Base-by-base conservation (phyloP, 2,329 filamentous ascomycete genomes). In the Hypoxylon sp. region DNA sequence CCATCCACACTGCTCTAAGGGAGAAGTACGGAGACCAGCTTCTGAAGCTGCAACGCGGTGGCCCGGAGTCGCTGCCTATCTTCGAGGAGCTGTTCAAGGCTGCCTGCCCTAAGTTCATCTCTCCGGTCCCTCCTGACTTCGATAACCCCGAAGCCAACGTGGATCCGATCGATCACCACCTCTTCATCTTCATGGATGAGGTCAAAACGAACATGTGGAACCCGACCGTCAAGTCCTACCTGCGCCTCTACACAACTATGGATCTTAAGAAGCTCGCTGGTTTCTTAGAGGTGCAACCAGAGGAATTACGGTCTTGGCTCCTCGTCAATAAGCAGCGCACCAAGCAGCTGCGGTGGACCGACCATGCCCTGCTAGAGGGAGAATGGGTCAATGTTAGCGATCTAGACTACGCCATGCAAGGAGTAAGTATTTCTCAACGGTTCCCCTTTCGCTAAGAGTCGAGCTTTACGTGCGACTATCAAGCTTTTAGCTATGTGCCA, bases 1-100 rank as follows among this genome's bases (percentile, higher is more conserved):
- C 95, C 80, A 98, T 99, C 85, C 96, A 99, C 90, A 97, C 94
- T 69, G 94, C 95, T 70, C 90, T 99, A 60, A 91, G 96, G 72
- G 96, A 99, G 88, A 99, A 99, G 90, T 99, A 98, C 83, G 96
- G 96, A 78, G 96, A 99, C 84, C 94, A 98, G 86, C 93, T 99
- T 77, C 91, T 94, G 77, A 94, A 95, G 85, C 91, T 99, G 83
- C 96, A 99, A 86, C 93, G 94, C 72, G 96, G 96, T 77, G 96
- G 96, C 35, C 94, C 95, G 71, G 96, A 99, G 78, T 92, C 94
- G 47, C 92, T 99, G 26, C 95, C 94, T 73, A 91, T 99, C 78
- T 99, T 97, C 78, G 96, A 98, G 88, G 96, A 98, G 86, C 91
- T 99, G 76, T 99, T 99, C 92, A 91, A 93, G 79, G 88, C 91